Base-by-base conservation (phyloP, 2,329 filamentous ascomycete species). In the Aspergillus terreus region DNA sequence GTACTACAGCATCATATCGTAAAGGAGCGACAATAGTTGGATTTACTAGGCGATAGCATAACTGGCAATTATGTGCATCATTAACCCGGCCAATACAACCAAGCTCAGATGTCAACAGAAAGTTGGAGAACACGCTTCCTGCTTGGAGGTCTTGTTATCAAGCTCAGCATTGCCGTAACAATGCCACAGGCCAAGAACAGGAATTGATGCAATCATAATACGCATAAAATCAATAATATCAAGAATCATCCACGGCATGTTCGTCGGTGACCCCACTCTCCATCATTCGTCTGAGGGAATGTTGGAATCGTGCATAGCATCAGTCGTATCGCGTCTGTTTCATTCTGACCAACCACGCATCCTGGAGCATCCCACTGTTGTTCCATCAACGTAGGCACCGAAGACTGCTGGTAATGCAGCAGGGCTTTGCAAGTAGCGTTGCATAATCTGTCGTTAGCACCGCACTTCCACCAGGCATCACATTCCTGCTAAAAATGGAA, bases 231-330 rank as follows among this genome's bases (percentile, higher is more conserved):
- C 17, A 41, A 49, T 51, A 49, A 46, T 38, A 21, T 33, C 46
- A 51, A 46, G 36, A 51, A 47, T 27, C 36, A 53, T 48, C 43
- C 43, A 53, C 48, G 41, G 49, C 46, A 61, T 52, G 40, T 44
- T 50, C 17, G 43, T 44, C 44, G 50, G 55, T 51, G 50, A 52
- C 50, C 35, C 36, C 51, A 27, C 44, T 56, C 49, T 44, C 46
- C 47, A 58, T 50, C 47, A 55, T 50, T 47, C 40, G 41, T 48
- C 49, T 33, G 52, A 44, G 47, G 45, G 44, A 54, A 53, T 49
- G 35, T 46, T 47, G 47, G 38, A 55, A 47, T 56, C 36, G 46
- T 25, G 38, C 46, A 55, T 49, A 53, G 51, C 47, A 50, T 57
- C 48, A 41, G 38, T 50, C 51, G 12, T 38, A 38, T 46, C 49